Evolutionary conservation across 257 asterid genomes (phyloP).

Genomic region (Solanum sitiens): DNA sequence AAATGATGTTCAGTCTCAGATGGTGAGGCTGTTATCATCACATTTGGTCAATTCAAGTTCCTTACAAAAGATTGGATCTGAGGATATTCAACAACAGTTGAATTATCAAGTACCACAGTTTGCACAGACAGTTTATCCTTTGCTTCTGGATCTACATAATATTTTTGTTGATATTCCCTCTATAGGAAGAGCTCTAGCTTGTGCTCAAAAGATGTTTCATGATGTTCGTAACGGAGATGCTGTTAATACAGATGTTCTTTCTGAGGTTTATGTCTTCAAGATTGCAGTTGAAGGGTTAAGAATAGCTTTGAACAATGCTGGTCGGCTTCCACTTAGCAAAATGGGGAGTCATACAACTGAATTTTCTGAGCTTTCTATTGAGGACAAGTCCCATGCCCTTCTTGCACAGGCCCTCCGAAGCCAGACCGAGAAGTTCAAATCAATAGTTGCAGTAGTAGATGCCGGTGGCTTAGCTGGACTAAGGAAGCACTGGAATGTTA

Average conservation of each 20-base stretch:
- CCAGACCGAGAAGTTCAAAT: conserved; percentile 51
- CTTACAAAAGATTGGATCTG: conserved; percentile 10
- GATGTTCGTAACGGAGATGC: conserved; percentile 60
- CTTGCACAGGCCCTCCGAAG: conserved; percentile 71
- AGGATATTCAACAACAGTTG: conserved; percentile 18
- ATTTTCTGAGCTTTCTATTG: conserved; percentile 52
- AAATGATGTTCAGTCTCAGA: conserved; percentile 44
- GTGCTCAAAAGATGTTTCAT: conserved; percentile 68
- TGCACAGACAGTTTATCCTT: conserved; percentile 59
- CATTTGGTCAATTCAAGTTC: conserved; percentile 24
- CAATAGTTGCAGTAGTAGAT: conserved; percentile 81
- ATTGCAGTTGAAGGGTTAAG: conserved; percentile 85
- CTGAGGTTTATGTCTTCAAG: conserved; percentile 67
- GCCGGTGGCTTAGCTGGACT: conserved; percentile 70
- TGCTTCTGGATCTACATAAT: conserved; percentile 67
- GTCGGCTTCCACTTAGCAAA: conserved; percentile 37
- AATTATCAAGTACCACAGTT: conserved; percentile 73
- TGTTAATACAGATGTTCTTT: conserved; percentile 40
- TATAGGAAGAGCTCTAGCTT: conserved; percentile 58
- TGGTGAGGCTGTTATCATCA: conserved; percentile 45
- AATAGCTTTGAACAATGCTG: conserved; percentile 69
- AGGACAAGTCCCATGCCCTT: conserved; percentile 73
- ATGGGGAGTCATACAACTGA: conserved; percentile 5
- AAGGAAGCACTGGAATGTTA: conserved; percentile 68
- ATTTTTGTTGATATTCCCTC: conserved; percentile 59